Percentiles rank a stretch among this genome's conserved stretches.
Evolutionary conservation across 805 yeast species (phyloP).

Genomic region (Ogataea trehaloabstinens): DNA sequence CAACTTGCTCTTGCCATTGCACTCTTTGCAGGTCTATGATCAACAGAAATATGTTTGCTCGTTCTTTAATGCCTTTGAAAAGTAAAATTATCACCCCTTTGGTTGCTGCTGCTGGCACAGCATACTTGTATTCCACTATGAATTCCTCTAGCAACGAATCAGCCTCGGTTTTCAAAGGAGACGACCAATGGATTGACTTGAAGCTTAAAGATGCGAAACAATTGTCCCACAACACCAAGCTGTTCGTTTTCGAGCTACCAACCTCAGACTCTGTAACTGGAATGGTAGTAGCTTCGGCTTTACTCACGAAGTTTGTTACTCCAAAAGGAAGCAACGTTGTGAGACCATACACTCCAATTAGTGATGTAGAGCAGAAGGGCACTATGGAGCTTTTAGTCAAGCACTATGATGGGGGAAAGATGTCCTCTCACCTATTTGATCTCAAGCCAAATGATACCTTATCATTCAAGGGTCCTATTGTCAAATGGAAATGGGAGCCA

Average conservation of each 20-base stretch:
- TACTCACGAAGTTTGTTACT: conserved; percentile 78
- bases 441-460: conserved; percentile 79
- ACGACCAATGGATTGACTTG: conserved; percentile 70
- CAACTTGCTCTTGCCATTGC: too few relatives aligned
- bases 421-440: conserved; percentile 68
- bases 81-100: conserved; percentile 22
- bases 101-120: conserved; percentile 44
- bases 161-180: conserved; percentile 55
- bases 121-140: conserved; percentile 35
- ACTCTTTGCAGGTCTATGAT: too few relatives aligned
- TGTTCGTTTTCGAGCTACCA: conserved; percentile 69
- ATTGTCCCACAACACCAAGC: conserved; percentile 62
- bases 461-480: conserved; percentile 90
- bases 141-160: conserved; percentile 27
- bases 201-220: conserved; percentile 48
- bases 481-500: conserved; percentile 87
- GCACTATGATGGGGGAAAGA: conserved; percentile 87
- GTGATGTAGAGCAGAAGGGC: conserved; percentile 70
- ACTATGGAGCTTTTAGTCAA: conserved; percentile 77
- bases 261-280: conserved; percentile 69
- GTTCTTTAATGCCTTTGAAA: conserved; percentile 8
- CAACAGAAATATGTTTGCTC: not conserved
- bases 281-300: conserved; percentile 71
- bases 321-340: conserved; percentile 83
- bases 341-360: conserved; percentile 87